Evolutionary conservation across 176 grass and related monocot species (phyloP).

Genomic region (Tillandsia leiboldiana): DNA sequence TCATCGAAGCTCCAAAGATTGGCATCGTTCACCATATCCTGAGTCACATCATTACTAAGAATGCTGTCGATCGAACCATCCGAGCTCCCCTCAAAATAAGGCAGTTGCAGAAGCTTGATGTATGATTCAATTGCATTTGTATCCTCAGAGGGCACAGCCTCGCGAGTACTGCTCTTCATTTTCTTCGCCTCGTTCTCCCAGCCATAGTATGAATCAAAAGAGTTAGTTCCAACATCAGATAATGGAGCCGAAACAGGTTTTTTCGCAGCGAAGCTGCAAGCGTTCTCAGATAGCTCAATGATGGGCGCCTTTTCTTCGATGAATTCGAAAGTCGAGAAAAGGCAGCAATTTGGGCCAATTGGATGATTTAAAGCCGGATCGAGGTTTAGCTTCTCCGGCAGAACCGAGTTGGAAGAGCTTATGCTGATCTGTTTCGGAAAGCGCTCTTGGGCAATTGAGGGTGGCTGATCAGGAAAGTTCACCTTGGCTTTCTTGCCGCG

Average conservation of each 20-base stretch:
- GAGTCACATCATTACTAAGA: constrained; percentile 17
- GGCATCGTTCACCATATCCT: constrained; percentile 12
- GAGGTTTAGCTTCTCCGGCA: background rate
- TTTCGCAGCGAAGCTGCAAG: constrained; percentile 12
- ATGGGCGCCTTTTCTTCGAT: constrained; percentile 25
- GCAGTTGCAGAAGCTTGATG: constrained; percentile 20
- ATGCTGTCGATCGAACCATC: constrained; percentile 16
- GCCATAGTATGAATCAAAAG: constrained; percentile 8
- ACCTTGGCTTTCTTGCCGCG: constrained; percentile 48
- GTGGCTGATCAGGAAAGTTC: constrained; percentile 29
- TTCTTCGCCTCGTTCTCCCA: constrained; percentile 35
- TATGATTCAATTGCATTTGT: constrained; percentile 18
- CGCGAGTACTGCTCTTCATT: constrained; percentile 39
- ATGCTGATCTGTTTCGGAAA: constrained; percentile 5
- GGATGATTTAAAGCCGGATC: background rate
- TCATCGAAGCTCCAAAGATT: constrained; percentile 31
- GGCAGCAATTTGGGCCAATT: background rate
- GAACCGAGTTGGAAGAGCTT: background rate
- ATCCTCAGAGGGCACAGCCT: constrained; percentile 26
- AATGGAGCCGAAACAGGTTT: constrained; percentile 12
- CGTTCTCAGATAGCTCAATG: constrained; percentile 10
- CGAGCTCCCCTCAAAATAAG: constrained; percentile 24
- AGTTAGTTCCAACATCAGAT: constrained; percentile 17
- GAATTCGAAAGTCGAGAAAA: constrained; percentile 10
- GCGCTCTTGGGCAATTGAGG: background rate